A percentile compares a stretch with the other conserved stretches of the same genome.
Conservation (phyloP, 108 stramenopile genomes). For the Mayamaea pseudoterrestris region DNA sequence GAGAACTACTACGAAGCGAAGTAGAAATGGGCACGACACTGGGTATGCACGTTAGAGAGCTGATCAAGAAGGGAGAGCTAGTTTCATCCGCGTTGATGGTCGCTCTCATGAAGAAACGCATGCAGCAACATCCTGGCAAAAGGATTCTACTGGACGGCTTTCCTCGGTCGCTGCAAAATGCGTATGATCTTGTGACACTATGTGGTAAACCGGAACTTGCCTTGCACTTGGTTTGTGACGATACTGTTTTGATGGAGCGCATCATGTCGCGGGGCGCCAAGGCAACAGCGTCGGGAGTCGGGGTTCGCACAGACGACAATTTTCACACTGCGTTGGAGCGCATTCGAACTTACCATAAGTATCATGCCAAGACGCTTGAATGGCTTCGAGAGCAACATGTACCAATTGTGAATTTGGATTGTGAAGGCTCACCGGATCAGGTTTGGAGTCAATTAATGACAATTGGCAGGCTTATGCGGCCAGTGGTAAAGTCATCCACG, state of each 20-base stretch:
- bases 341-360: constrained; percentile 66
- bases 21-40: constrained; percentile 65
- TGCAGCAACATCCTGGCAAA: constrained; percentile 69
- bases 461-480: constrained; percentile 56
- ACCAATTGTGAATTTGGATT: constrained; percentile 75
- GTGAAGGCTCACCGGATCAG: constrained; percentile 48
- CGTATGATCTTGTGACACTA: constrained; percentile 49
- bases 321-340: constrained; percentile 66
- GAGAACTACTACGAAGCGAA: constrained; percentile 89
- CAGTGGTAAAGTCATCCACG: constrained; percentile 11
- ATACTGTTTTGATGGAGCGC: constrained; percentile 64
- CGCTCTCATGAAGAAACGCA: constrained; percentile 61
- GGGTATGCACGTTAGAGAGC: constrained; percentile 73
- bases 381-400: constrained; percentile 67
- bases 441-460: constrained; percentile 73
- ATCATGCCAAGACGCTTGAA: constrained; percentile 54
- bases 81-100: constrained; percentile 73
- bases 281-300: constrained; percentile 4
- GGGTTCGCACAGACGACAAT: constrained; percentile 57
- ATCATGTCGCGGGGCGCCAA: constrained; percentile 48
- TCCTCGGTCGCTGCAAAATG: constrained; percentile 69
- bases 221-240: constrained; percentile 68
- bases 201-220: constrained; percentile 72
- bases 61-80: constrained; percentile 81
- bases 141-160: constrained; percentile 84